A percentile compares a stretch with the other conserved stretches of the same genome.
Conservation (phyloP, 208 protist genomes). For the Leptomonas pyrrhocoris region DNA sequence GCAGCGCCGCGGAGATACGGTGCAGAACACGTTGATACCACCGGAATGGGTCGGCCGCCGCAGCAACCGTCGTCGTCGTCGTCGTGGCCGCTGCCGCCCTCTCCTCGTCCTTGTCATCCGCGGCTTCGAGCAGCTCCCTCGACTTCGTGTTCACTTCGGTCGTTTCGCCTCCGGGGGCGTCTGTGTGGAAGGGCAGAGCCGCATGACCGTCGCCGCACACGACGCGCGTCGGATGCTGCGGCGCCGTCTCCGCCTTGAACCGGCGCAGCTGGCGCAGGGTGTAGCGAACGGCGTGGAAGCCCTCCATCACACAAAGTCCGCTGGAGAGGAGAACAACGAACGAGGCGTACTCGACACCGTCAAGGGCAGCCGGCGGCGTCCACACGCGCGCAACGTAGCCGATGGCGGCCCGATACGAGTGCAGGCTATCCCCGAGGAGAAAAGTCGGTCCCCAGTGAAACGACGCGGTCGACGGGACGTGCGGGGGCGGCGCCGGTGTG, state of each 20-base stretch:
- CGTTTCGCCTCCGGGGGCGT: background rate
- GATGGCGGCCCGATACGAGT: slow-evolving; percentile 18
- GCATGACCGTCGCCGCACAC: background rate
- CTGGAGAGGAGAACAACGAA: slow-evolving; percentile 19
- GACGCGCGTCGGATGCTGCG: background rate
- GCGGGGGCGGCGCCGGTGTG: background rate
- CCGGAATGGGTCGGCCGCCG: background rate
- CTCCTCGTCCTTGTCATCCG: background rate
- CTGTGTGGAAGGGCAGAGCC: background rate
- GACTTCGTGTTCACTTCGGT: background rate
- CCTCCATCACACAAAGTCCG: slow-evolving; percentile 20
- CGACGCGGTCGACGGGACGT: background rate
- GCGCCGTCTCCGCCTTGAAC: slow-evolving; percentile 15
- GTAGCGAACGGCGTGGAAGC: slow-evolving; percentile 26
- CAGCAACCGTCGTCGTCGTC: background rate
- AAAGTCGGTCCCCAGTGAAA: background rate
- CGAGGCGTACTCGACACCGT: slow-evolving; percentile 25
- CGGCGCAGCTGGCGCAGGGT: slow-evolving; percentile 24
- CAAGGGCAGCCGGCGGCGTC: slow-evolving; percentile 16
- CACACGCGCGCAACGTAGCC: slow-evolving; percentile 17
- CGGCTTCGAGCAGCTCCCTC: background rate
- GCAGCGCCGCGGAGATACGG: slow-evolving; percentile 4
- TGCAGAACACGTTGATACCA: background rate
- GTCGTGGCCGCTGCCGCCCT: background rate
- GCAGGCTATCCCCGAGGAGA: slow-evolving; percentile 10